These are phyloP conservation scores for Mortierella sp. DNA, from an alignment of 371 early-diverging fungal genomes.

Conservation along the genomic window DNA sequence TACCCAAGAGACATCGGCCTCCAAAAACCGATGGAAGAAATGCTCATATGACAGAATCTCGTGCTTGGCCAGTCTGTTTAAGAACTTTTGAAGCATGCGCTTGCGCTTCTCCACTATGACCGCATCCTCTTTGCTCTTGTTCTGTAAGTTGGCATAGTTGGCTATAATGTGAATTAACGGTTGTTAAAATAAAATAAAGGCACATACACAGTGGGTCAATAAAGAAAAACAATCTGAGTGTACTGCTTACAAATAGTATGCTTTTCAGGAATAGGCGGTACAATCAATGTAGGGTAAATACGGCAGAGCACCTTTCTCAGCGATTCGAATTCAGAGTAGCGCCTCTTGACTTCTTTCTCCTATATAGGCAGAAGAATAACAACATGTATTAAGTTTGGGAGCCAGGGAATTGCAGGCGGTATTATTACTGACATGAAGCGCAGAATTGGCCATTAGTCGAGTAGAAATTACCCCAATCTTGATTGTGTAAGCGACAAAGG, in stretches of 20 bases:
- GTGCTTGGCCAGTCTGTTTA: slow-evolving; percentile 85
- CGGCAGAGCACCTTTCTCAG: slow-evolving; percentile 78
- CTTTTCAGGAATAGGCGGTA: slow-evolving; percentile 97
- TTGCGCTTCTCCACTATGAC: slow-evolving; percentile 88
- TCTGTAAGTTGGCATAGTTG: slow-evolving; percentile 87
- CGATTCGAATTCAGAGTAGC: slow-evolving; percentile 97
- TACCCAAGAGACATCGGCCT: slow-evolving; percentile 73
- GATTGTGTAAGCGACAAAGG: slow-evolving; percentile 69
- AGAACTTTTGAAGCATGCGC: slow-evolving; percentile 90
- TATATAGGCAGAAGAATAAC: slow-evolving; percentile 22
- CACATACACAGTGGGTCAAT: background rate
- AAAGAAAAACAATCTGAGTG: background rate
- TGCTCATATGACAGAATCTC: slow-evolving; percentile 88
- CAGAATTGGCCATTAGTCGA: background rate
- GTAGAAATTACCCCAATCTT: slow-evolving; percentile 60
- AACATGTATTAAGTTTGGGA: background rate
- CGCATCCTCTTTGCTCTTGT: slow-evolving; percentile 89
- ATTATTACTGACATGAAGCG: background rate
- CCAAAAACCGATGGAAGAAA: slow-evolving; percentile 90
- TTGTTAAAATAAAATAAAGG: background rate
- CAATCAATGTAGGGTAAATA: slow-evolving; percentile 84
- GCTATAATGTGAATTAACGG: slow-evolving; percentile 59
- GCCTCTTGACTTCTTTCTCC: slow-evolving; percentile 74
- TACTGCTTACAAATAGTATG: slow-evolving; percentile 78
- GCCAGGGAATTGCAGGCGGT: too few relatives aligned